Evolutionary conservation across 1,139 yeast species (phyloP).

Genomic region (Yamadazyma oceani): DNA sequence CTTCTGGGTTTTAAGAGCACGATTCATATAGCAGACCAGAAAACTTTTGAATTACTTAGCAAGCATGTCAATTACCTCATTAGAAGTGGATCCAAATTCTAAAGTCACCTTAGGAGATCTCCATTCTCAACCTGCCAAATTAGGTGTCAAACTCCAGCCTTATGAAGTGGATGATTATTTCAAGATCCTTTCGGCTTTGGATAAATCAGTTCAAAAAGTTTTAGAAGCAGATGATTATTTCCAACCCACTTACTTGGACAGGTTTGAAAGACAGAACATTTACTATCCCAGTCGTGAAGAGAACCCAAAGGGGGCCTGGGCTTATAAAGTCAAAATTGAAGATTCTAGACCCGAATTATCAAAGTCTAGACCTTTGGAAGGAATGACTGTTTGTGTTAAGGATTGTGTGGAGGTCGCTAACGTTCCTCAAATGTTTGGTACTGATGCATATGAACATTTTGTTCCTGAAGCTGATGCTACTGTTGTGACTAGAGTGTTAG

Average conservation of each 20-base stretch:
- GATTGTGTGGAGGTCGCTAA: constrained; percentile 17
- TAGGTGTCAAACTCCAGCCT: constrained; percentile 23
- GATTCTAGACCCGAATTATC: constrained; percentile 22
- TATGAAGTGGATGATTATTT: constrained; percentile 30
- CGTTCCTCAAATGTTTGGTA: constrained; percentile 17
- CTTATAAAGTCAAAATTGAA: constrained; percentile 32
- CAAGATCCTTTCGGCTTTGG: constrained; percentile 28
- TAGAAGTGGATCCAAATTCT: constrained; percentile 24
- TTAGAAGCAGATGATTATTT: constrained; percentile 26
- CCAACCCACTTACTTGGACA: constrained; percentile 23
- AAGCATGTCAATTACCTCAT: constrained; percentile 27
- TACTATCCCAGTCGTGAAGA: constrained; percentile 22
- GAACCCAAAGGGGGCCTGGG: constrained; percentile 34
- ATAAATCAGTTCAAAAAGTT: constrained; percentile 28
- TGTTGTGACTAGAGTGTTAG: constrained; percentile 14
- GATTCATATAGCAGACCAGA: too few species aligned
- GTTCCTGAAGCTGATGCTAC: constrained; percentile 18
- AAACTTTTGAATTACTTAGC: too few species aligned
- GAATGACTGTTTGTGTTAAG: constrained; percentile 25
- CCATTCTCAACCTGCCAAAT: constrained; percentile 25
- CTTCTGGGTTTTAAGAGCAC: too few species aligned
- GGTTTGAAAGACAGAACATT: constrained; percentile 30
- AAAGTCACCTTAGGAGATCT: constrained; percentile 26
- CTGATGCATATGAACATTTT: constrained; percentile 15
- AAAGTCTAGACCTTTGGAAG: constrained; percentile 20